phyloP scores from a whole-genome alignment of 495 filamentous ascomycete species.

The Stereocaulon alpinum region DNA sequence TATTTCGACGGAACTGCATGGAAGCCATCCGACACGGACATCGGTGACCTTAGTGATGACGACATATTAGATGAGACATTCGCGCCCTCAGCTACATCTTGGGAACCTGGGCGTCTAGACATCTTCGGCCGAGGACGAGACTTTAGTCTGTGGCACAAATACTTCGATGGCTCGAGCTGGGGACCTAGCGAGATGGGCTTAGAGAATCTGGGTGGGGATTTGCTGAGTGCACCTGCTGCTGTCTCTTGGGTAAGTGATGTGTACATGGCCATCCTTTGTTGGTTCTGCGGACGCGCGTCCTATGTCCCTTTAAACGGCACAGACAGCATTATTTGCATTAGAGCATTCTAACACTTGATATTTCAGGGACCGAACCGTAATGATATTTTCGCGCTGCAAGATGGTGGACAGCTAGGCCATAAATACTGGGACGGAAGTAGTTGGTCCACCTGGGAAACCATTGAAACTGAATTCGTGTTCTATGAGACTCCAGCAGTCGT shows the following conservation, averaged over 20 bases:
- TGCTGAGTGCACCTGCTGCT: background rate
- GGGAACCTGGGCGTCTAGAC: conserved; percentile 27
- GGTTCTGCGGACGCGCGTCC: too few relatives aligned
- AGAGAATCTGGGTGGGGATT: background rate
- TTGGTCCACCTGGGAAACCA: conserved; percentile 17
- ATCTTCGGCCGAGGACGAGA: conserved; percentile 24
- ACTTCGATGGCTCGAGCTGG: conserved; percentile 19
- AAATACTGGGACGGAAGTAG: conserved; percentile 16
- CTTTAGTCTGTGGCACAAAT: conserved; percentile 11
- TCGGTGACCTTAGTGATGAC: conserved; percentile 23
- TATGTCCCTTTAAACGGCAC: too few relatives aligned
- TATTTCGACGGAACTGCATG: conserved; percentile 27
- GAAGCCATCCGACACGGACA: conserved; percentile 15
- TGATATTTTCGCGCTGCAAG: background rate
- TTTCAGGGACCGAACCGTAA: conserved; percentile 3
- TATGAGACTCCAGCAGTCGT: conserved; percentile 15
- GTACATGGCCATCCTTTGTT: too few relatives aligned
- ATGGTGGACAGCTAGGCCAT: conserved; percentile 3
- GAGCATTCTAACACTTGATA: background rate
- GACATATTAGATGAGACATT: conserved; percentile 11
- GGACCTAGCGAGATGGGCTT: background rate
- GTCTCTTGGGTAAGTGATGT: conserved; percentile 5
- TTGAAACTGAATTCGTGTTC: conserved; percentile 7
- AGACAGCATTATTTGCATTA: too few relatives aligned
- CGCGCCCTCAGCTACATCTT: conserved; percentile 21